These are phyloP conservation scores for Chlorella variabilis DNA, from an alignment of 163 green algal genomes.

Conservation along the genomic window DNA sequence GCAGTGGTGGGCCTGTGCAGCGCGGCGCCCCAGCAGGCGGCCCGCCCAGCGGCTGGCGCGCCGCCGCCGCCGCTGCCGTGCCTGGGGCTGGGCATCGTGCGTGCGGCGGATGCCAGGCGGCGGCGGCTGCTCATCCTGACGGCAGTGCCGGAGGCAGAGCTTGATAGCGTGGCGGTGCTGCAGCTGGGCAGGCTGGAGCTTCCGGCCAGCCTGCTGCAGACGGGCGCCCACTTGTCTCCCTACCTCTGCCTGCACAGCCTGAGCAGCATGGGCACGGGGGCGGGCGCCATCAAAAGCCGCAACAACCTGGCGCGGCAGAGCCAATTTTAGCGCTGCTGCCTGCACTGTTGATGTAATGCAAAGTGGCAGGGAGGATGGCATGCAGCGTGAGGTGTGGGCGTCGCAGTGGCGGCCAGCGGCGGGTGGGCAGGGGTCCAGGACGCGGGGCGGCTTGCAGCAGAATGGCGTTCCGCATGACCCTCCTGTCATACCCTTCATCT, in stretches of 20 bases:
- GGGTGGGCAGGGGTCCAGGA: no score
- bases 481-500: no score
- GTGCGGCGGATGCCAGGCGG: conserved; percentile 54
- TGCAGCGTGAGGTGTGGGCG: no score
- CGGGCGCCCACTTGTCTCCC: conserved; percentile 44
- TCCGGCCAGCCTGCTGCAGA: conserved; percentile 62
- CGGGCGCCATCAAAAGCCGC: conserved; percentile 55
- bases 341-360: neutral
- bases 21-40: neutral
- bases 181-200: conserved; percentile 66
- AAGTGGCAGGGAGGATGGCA: no score
- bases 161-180: conserved; percentile 54
- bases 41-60: neutral
- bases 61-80: conserved; percentile 43
- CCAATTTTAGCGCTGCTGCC: conserved; percentile 18
- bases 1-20: conserved; percentile 64
- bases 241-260: conserved; percentile 66
- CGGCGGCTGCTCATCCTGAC: conserved; percentile 66
- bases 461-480: no score
- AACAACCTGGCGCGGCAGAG: conserved; percentile 59
- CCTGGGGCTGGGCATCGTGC: conserved; percentile 72
- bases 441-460: no score
- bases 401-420: no score
- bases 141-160: conserved; percentile 1
- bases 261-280: conserved; percentile 56